A percentile compares a stretch with the other conserved stretches of the same genome.
phyloP scores from a whole-genome alignment of 345 rosid genomes.

The Citrus cavaleriei region DNA sequence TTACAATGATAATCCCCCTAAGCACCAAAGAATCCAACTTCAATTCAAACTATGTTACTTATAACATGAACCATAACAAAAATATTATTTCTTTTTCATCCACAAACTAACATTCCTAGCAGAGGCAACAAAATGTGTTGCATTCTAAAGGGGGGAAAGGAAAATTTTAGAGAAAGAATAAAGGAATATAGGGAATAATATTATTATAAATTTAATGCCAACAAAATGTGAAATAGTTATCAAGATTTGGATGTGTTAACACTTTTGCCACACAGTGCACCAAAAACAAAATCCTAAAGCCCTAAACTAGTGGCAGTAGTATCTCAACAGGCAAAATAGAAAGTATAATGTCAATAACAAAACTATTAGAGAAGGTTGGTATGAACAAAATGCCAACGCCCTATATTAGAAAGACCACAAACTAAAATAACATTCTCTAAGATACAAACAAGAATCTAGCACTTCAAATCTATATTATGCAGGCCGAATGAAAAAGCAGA shows the following conservation, averaged over 20 bases:
- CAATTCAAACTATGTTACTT: not conserved
- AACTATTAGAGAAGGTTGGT: not conserved
- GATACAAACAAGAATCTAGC: not conserved
- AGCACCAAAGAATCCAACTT: slow-evolving; percentile 4
- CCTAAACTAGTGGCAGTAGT: not conserved
- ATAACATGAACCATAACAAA: not conserved
- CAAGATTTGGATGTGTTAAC: not conserved
- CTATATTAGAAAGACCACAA: not conserved
- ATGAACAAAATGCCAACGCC: not conserved
- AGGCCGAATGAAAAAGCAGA: not conserved
- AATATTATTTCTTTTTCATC: not conserved
- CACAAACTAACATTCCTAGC: not conserved
- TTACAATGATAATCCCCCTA: slow-evolving; percentile 90
- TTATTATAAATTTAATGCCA: not conserved
- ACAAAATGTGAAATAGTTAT: not conserved
- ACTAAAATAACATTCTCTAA: not conserved
- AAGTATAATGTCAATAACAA: not conserved
- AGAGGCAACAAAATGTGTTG: not conserved
- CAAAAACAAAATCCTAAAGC: not conserved
- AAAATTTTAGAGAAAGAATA: not conserved
- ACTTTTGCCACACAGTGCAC: not conserved
- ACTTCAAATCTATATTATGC: not conserved
- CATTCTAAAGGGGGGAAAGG: not conserved
- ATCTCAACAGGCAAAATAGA: not conserved
- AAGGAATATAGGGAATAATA: not conserved